These are phyloP conservation scores for Lenwebbia sp. DNA, from an alignment of 345 rosid genomes.

Conservation along the genomic window DNA sequence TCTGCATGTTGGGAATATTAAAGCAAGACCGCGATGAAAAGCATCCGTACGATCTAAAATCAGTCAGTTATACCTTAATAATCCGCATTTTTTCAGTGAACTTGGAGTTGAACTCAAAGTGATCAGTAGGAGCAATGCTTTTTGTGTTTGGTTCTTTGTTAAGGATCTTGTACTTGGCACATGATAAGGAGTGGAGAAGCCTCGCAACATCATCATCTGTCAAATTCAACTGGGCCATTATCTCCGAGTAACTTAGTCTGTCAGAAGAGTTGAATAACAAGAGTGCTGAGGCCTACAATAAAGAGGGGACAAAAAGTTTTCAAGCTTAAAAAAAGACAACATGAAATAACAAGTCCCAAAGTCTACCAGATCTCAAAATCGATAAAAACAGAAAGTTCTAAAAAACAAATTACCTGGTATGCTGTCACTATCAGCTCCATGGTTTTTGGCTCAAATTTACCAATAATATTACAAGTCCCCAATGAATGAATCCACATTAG, in stretches of 20 bases:
- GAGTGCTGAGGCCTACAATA: constrained; percentile 67
- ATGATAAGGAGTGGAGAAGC: constrained; percentile 80
- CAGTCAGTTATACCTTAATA: constrained; percentile 45
- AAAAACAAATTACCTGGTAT: constrained; percentile 44
- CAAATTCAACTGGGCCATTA: constrained; percentile 69
- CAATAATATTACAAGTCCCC: constrained; percentile 44
- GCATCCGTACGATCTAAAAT: too few relatives aligned
- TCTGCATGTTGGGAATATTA: constrained; percentile 14
- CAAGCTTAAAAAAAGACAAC: background rate
- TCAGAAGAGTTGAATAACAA: constrained; percentile 75
- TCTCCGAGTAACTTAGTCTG: constrained; percentile 69
- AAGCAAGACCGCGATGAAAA: background rate
- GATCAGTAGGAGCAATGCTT: constrained; percentile 41
- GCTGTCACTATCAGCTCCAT: constrained; percentile 54
- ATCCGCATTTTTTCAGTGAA: constrained; percentile 86
- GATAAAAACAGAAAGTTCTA: background rate
- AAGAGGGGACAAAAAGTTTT: background rate
- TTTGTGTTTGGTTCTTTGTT: constrained; percentile 51
- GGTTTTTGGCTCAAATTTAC: constrained; percentile 49
- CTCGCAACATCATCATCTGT: constrained; percentile 77
- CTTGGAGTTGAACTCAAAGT: constrained; percentile 63
- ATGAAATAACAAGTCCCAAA: background rate
- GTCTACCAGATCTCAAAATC: background rate
- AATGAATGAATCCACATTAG: constrained; percentile 58
- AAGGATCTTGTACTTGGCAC: constrained; percentile 75